A percentile compares a stretch with the other conserved stretches of the same genome.
phyloP scores from a whole-genome alignment of 495 filamentous ascomycete genomes.

The Penicillium bovifimosum region DNA sequence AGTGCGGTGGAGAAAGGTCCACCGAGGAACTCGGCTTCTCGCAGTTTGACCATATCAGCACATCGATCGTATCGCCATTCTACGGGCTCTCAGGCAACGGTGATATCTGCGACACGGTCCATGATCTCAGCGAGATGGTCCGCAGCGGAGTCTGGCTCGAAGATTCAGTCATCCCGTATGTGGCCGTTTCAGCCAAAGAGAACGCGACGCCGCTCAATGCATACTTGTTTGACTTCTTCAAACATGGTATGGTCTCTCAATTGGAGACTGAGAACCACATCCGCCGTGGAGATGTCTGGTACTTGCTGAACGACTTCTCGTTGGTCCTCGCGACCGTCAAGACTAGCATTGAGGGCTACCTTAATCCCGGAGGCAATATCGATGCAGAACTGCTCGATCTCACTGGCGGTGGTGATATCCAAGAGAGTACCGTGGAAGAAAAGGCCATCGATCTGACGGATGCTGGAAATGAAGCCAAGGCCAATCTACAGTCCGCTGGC shows the following conservation, averaged over 20 bases:
- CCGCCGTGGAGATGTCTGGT: conserved; percentile 61
- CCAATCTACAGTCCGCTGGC: not conserved
- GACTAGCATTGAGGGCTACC: conserved; percentile 44
- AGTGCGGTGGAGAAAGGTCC: not conserved
- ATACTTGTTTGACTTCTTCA: conserved; percentile 62
- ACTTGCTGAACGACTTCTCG: conserved; percentile 62
- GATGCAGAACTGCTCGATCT: conserved; percentile 17
- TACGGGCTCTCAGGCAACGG: conserved; percentile 62
- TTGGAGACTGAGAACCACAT: conserved; percentile 57
- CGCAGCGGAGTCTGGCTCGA: conserved; percentile 67
- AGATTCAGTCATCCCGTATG: conserved; percentile 61
- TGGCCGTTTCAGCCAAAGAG: conserved; percentile 52
- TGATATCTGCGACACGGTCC: conserved; percentile 56
- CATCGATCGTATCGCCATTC: conserved; percentile 57
- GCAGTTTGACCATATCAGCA: conserved; percentile 6
- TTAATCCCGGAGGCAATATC: conserved; percentile 7
- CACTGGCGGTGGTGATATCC: conserved; percentile 12
- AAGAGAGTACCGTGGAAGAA: conserved; percentile 11
- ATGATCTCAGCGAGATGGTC: conserved; percentile 56
- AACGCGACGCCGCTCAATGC: conserved; percentile 51
- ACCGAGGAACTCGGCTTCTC: not conserved
- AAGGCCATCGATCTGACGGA: not conserved
- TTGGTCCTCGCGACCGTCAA: conserved; percentile 62
- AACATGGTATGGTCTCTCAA: conserved; percentile 50
- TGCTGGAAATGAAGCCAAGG: not conserved